phyloP scores from a whole-genome alignment of 768 basidiomycete genomes.

The Cubamyces sp. region DNA sequence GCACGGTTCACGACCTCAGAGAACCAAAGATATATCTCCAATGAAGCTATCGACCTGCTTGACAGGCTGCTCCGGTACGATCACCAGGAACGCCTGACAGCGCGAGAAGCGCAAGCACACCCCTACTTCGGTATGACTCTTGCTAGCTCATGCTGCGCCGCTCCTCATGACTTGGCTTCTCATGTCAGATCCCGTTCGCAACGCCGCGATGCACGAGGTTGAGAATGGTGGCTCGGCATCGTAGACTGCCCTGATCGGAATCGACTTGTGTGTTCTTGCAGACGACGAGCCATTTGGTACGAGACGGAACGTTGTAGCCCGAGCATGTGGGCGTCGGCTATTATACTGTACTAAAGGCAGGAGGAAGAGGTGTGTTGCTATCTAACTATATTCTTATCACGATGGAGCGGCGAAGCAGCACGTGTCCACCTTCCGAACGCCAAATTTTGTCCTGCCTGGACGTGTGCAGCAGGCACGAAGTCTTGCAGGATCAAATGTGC shows the following conservation, averaged over 20 bases:
- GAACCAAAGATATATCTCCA: constrained; percentile 95
- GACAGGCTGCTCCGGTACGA: constrained; percentile 97
- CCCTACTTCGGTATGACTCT: constrained; percentile 80
- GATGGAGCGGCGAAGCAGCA: constrained; percentile 11
- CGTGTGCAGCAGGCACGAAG: constrained; percentile 20
- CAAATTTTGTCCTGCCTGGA: constrained; percentile 3
- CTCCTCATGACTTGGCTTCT: constrained; percentile 24
- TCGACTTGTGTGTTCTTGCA: constrained; percentile 3
- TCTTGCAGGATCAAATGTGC: constrained; percentile 21
- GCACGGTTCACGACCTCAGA: constrained; percentile 93
- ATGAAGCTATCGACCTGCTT: constrained; percentile 94
- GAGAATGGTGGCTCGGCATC: constrained; percentile 64
- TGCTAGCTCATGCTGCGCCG: constrained; percentile 10
- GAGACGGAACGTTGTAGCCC: constrained; percentile 15
- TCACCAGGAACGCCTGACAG: constrained; percentile 95
- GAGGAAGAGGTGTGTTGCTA: constrained; percentile 21
- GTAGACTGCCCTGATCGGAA: constrained; percentile 20
- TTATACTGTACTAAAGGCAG: constrained; percentile 19
- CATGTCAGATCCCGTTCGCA: constrained; percentile 67
- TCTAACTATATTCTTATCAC: constrained; percentile 25
- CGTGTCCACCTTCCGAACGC: constrained; percentile 12
- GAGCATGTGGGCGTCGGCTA: constrained; percentile 16
- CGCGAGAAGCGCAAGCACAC: constrained; percentile 89
- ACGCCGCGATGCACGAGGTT: constrained; percentile 53
- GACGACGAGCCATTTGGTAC: constrained; percentile 11